phyloP scores from a whole-genome alignment of 208 protist species.

The Leishmania gerbilli region DNA sequence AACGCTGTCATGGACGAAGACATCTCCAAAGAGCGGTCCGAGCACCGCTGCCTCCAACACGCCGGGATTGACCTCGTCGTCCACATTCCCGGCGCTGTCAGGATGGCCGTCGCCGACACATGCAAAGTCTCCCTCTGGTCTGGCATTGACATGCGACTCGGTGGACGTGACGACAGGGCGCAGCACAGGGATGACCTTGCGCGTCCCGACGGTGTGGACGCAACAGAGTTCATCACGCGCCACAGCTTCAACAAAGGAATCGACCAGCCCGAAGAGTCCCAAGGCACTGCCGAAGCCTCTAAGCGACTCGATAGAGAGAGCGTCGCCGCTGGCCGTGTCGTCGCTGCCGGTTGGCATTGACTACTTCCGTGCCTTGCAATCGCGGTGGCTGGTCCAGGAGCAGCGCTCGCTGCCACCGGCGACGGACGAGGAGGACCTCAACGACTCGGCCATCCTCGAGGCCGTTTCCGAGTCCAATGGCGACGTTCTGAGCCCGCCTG shows the following conservation, averaged over 20 bases:
- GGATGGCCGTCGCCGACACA: background rate
- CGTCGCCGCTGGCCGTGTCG: slow-evolving; percentile 5
- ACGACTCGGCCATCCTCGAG: slow-evolving; percentile 49
- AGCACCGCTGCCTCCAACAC: slow-evolving; percentile 1
- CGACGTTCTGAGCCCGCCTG: slow-evolving; percentile 44
- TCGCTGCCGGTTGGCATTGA: slow-evolving; percentile 50
- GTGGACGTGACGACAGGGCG: slow-evolving; percentile 35
- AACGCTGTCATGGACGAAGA: background rate
- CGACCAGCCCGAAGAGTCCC: background rate
- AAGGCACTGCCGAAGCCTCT: background rate
- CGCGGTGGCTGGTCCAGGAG: slow-evolving; percentile 37
- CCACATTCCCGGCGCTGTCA: background rate
- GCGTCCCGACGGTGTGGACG: slow-evolving; percentile 23
- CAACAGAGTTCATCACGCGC: background rate
- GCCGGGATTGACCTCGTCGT: slow-evolving; percentile 1
- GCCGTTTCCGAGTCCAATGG: slow-evolving; percentile 37
- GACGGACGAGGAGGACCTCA: slow-evolving; percentile 37
- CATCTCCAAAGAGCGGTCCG: background rate
- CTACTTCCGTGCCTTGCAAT: slow-evolving; percentile 55
- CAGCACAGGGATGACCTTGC: slow-evolving; percentile 38
- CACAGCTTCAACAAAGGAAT: background rate
- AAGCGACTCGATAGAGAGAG: background rate
- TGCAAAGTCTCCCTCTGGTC: background rate
- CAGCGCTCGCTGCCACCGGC: slow-evolving; percentile 27
- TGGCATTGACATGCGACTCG: slow-evolving; percentile 29